phyloP scores from a whole-genome alignment of 2,329 filamentous ascomycete species.

The Aspergillus sergii region DNA sequence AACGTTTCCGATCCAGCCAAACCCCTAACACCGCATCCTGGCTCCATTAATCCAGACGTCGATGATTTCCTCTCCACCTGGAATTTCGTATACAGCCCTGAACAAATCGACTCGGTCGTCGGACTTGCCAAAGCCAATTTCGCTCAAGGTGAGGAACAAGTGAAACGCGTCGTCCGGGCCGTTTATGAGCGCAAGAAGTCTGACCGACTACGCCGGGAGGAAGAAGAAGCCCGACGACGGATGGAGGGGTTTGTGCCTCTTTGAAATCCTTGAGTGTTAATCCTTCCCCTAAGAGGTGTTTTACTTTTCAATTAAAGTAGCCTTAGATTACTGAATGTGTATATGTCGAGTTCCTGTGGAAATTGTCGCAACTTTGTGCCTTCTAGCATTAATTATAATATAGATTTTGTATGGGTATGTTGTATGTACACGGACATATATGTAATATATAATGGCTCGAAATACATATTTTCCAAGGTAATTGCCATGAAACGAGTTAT shows the following conservation, averaged over 20 bases:
- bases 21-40: slow-evolving; percentile 55
- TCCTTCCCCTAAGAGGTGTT: too few species aligned
- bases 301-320: background rate
- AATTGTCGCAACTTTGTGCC: background rate
- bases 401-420: background rate
- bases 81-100: slow-evolving; percentile 95
- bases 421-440: background rate
- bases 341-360: background rate
- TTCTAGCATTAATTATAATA: background rate
- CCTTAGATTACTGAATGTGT: background rate
- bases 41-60: slow-evolving; percentile 74
- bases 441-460: background rate
- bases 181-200: slow-evolving; percentile 92
- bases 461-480: background rate
- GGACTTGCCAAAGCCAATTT: slow-evolving; percentile 84
- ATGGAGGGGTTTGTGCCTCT: slow-evolving; percentile 37
- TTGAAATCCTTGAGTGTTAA: slow-evolving; percentile 11
- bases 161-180: slow-evolving; percentile 75
- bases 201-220: slow-evolving; percentile 38
- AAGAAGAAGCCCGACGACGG: slow-evolving; percentile 25
- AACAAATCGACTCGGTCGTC: slow-evolving; percentile 85
- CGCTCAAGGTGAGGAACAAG: slow-evolving; percentile 75
- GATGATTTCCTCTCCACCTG: slow-evolving; percentile 91
- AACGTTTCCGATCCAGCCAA: slow-evolving; percentile 21
- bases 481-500: background rate